Base-by-base conservation (phyloP, 768 basidiomycete species). In the Lactarius hengduanensis region DNA sequence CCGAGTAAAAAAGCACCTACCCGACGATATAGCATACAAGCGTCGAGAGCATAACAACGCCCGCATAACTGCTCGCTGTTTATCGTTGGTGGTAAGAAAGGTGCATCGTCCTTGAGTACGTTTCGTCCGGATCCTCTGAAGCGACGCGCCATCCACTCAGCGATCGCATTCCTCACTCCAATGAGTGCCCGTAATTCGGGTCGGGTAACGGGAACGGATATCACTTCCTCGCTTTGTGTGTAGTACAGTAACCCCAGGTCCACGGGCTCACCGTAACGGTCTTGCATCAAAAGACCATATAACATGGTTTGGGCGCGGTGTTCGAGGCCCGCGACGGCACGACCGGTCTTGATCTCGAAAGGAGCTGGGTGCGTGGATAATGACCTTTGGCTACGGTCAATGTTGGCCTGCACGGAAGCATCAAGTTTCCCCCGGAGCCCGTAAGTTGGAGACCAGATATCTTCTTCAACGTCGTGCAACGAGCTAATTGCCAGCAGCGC, bases 231-330 rank as follows among this genome's bases (percentile, higher is more conserved):
- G 70, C 85, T 88, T 75, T 97, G 95, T 1, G 96, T 96, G 74
- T 99, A 99, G 73, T 93, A 98, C 38, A 99, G 81, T 55, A 99
- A 78, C 16, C 97, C 97, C 8, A 88, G 86, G 1, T 86, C 83
- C 10, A 97, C 86, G 26, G 89, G 84, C 6, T 85, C 83, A 6
- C 88, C 92, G 72, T 98, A 98, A n/a, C 96, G 85, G 74, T 98
- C 96, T 45, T 86, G 85, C 71, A 94, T 86, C 1, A 99, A 82
- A 5, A 98, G 80, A 1, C 94, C 96, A 75, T 99, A 99, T 4
- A 99, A 78, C 89, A 98, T 95, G 1, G 97, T 99, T 77, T 99
- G 97, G 0, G 97, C 97, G 43, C 97, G 90, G 76, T 98, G 96
- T 70, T 96, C 94, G 86, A 95, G 87, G 2, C 84, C 83, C 0